These are phyloP conservation scores for Wickerhamomyces kurtzmanii DNA, from an alignment of 805 yeast genomes.

Conservation along the genomic window DNA sequence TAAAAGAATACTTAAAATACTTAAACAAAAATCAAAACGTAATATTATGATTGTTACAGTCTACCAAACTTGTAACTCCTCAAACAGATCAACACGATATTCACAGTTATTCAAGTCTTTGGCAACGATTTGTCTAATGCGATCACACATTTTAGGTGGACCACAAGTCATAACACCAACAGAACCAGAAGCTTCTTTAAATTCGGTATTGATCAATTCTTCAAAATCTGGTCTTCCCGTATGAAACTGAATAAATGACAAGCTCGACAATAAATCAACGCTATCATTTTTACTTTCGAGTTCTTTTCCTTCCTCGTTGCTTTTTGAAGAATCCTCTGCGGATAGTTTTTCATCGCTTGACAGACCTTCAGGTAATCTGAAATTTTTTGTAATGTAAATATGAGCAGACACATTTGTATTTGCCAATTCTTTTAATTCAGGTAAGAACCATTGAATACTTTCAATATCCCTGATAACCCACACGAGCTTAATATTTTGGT, in stretches of 20 bases:
- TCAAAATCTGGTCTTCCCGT: constrained; percentile 39
- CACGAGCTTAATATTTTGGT: constrained; percentile 32
- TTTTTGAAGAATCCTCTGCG: not conserved
- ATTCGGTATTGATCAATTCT: constrained; percentile 24
- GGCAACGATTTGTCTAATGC: constrained; percentile 36
- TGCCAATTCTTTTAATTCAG: constrained; percentile 26
- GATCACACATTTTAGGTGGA: constrained; percentile 49
- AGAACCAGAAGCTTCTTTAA: constrained; percentile 29
- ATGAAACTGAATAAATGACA: constrained; percentile 23
- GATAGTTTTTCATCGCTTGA: constrained; percentile 1
- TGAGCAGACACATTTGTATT: constrained; percentile 19
- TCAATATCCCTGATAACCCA: constrained; percentile 55
- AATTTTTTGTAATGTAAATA: constrained; percentile 28
- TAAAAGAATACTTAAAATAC: too few relatives aligned
- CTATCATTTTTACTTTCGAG: constrained; percentile 1
- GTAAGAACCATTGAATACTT: constrained; percentile 38
- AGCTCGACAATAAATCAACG: not conserved
- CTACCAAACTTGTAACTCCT: constrained; percentile 69
- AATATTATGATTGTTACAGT: too few relatives aligned
- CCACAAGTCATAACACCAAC: constrained; percentile 56
- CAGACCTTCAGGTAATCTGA: constrained; percentile 6
- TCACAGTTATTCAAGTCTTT: constrained; percentile 27
- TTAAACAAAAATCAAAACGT: not conserved
- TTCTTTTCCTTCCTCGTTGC: constrained; percentile 3
- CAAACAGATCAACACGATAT: constrained; percentile 57